Evolutionary conservation across 2,329 filamentous ascomycete genomes (phyloP).

Genomic region (Aspergillus sp.): DNA sequence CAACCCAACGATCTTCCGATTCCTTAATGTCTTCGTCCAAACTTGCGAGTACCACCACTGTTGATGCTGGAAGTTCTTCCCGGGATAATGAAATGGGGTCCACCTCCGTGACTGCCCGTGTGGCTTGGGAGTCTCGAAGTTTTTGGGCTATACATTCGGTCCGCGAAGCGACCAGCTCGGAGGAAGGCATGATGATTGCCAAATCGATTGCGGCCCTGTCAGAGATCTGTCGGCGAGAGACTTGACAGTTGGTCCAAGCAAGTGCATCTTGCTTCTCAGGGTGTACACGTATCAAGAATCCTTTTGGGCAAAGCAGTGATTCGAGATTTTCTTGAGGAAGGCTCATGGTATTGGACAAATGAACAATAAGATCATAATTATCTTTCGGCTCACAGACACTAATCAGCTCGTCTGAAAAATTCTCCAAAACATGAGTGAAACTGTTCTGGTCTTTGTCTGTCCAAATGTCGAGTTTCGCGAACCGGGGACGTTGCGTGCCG

Average conservation of each 20-base stretch:
- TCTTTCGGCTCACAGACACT: neutral
- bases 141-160: too few species aligned
- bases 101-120: neutral
- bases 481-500: neutral
- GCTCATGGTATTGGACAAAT: neutral
- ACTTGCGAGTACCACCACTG: neutral
- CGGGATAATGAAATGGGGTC: neutral
- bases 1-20: neutral
- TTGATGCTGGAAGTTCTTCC: neutral
- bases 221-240: neutral
- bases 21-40: neutral
- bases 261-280: neutral
- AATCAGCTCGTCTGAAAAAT: neutral
- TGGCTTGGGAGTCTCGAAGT: too few species aligned
- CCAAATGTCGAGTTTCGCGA: neutral
- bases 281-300: neutral
- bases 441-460: neutral
- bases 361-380: neutral
- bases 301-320: neutral
- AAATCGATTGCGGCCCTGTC: too few species aligned
- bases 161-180: too few species aligned
- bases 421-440: neutral
- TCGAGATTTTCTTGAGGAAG: neutral
- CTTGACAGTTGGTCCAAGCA: neutral
- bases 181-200: too few species aligned